Percentiles rank a stretch among this genome's conserved stretches.
phyloP scores from a whole-genome alignment of 1,139 yeast species.

The Candida neerlandica region DNA sequence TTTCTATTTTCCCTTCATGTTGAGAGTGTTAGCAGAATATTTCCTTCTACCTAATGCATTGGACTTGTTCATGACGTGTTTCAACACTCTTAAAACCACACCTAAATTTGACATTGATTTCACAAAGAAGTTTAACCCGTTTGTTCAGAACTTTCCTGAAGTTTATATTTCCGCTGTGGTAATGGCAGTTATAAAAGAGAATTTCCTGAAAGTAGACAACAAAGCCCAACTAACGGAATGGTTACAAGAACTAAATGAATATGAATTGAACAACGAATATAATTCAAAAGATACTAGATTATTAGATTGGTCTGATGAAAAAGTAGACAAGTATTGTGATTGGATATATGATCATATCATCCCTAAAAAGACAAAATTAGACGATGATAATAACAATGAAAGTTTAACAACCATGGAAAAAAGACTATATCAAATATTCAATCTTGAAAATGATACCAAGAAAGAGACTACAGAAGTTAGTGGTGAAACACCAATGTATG shows the following conservation, averaged over 20 bases:
- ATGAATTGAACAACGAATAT: conserved; percentile 24
- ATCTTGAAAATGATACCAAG: conserved; percentile 19
- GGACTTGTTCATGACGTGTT: conserved; percentile 27
- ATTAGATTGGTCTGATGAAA: conserved; percentile 40
- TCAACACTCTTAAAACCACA: conserved; percentile 16
- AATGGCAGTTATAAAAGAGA: conserved; percentile 30
- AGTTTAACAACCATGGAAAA: conserved; percentile 32
- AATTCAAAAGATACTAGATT: conserved; percentile 28
- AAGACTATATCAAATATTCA: conserved; percentile 40
- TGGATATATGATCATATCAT: conserved; percentile 42
- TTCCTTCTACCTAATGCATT: conserved; percentile 35
- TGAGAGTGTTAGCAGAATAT: conserved; percentile 28
- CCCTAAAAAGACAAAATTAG: conserved; percentile 23
- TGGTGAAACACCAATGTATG: conserved; percentile 3
- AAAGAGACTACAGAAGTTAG: conserved; percentile 2
- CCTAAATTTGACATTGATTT: conserved; percentile 4
- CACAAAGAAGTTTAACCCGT: not conserved
- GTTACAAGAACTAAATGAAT: conserved; percentile 24
- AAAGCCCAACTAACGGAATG: conserved; percentile 19
- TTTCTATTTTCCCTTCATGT: conserved; percentile 38
- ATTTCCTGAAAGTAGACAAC: conserved; percentile 10
- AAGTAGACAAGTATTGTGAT: conserved; percentile 41
- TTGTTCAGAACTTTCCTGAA: conserved; percentile 29
- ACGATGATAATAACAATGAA: conserved; percentile 19
- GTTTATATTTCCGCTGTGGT: conserved; percentile 26